Conservation (phyloP, 169 alveolate genomes). For the Eimeria acervulina region DNA sequence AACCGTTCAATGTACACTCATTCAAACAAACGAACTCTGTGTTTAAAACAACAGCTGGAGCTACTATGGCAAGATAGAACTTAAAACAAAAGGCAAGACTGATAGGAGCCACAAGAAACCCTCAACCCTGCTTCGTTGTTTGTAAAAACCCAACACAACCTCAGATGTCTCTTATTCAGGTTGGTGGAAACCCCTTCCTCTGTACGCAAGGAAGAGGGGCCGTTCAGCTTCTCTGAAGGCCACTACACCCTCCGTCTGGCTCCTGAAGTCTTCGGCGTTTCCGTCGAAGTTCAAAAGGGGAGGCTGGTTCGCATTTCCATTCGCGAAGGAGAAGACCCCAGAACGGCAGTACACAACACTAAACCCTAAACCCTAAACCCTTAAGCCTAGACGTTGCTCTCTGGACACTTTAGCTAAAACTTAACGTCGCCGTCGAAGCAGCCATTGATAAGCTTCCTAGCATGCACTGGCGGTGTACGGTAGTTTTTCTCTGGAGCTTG, state of each 20-base stretch:
- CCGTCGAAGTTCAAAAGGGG: constrained; percentile 77
- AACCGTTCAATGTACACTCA: neutral
- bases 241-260: constrained; percentile 79
- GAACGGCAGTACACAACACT: constrained; percentile 49
- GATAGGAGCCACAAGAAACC: neutral
- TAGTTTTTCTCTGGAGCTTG: neutral
- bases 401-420: no score
- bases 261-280: constrained; percentile 76
- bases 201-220: neutral
- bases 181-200: constrained; percentile 32
- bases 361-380: neutral
- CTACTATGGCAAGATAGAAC: neutral
- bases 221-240: constrained; percentile 79
- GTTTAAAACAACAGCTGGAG: neutral
- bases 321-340: constrained; percentile 81
- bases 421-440: no score
- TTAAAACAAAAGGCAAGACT: neutral
- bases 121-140: neutral
- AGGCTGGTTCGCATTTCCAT: constrained; percentile 67
- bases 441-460: neutral
- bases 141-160: neutral
- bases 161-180: neutral
- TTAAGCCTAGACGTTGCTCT: neutral
- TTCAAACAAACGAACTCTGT: neutral
- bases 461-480: neutral